Percentiles rank a stretch among this genome's conserved stretches.
Conservation (phyloP, 192 early-diverging fungal species). For the Pilaira anomala region DNA sequence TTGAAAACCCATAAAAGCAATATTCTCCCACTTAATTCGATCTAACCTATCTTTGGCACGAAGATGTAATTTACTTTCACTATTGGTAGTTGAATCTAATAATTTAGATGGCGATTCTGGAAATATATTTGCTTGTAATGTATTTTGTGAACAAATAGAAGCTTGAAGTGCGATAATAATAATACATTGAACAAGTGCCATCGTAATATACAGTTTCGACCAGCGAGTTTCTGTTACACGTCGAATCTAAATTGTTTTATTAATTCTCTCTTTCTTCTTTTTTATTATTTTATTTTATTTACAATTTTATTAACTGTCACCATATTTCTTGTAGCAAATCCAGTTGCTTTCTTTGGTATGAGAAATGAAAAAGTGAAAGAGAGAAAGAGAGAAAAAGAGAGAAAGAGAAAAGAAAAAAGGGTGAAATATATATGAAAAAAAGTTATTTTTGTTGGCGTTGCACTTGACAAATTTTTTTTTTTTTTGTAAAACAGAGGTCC, state of each 20-base stretch:
- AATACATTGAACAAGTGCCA: constrained; percentile 32
- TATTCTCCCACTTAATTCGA: constrained; percentile 43
- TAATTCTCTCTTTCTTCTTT: not conserved
- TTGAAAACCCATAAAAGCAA: constrained; percentile 39
- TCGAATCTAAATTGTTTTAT: constrained; percentile 15
- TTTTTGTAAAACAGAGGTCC: no score
- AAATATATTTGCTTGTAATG: constrained; percentile 16
- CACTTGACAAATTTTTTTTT: no score
- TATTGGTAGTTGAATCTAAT: not conserved
- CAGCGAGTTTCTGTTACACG: constrained; percentile 37
- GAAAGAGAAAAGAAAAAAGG: not conserved
- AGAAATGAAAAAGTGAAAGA: not conserved
- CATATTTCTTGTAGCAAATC: constrained; percentile 14
- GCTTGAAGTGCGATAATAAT: constrained; percentile 32
- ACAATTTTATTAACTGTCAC: constrained; percentile 28
- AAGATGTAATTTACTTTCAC: constrained; percentile 9
- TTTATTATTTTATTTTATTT: not conserved
- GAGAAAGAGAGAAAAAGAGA: constrained; percentile 1
- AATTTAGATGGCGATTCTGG: not conserved
- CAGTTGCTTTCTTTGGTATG: not conserved
- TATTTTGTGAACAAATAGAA: constrained; percentile 32
- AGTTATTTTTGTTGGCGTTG: no score
- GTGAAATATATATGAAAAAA: no score
- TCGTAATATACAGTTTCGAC: constrained; percentile 33
- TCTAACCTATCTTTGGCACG: constrained; percentile 27